Evolutionary conservation across 257 asterid genomes (phyloP).

Genomic region (Solanum sparsipilum): DNA sequence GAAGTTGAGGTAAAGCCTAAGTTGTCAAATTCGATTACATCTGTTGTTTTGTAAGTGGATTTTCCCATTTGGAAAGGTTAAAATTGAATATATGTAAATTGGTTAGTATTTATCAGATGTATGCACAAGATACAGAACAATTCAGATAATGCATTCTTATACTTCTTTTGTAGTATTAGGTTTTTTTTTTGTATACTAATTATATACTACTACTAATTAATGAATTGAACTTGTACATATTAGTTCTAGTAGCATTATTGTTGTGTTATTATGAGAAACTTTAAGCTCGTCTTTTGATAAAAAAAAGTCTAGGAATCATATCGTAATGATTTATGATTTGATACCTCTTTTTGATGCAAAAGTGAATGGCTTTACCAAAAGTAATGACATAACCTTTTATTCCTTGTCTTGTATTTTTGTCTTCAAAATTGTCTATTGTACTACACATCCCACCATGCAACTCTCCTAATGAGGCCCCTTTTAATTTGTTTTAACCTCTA

Average conservation of each 20-base stretch:
- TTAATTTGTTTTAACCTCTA: neutral
- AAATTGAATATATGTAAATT: neutral
- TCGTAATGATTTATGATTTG: neutral
- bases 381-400: neutral
- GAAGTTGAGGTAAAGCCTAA: neutral
- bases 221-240: neutral
- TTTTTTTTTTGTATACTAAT: too few relatives aligned
- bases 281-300: neutral
- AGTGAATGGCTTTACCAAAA: neutral
- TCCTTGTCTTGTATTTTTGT: constrained; percentile 2
- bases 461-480: neutral
- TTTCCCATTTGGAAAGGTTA: neutral
- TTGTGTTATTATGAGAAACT: neutral
- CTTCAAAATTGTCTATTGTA: neutral
- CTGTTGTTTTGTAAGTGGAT: neutral
- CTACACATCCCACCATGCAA: neutral
- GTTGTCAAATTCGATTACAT: neutral
- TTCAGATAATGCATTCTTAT: neutral
- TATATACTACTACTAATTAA: neutral
- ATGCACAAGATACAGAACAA: neutral
- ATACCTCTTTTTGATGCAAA: neutral
- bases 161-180: neutral
- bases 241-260: neutral
- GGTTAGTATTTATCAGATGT: neutral
- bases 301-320: neutral